Base-by-base conservation (phyloP, 2,329 filamentous ascomycete species). In the Cladophialophora carrionii region DNA sequence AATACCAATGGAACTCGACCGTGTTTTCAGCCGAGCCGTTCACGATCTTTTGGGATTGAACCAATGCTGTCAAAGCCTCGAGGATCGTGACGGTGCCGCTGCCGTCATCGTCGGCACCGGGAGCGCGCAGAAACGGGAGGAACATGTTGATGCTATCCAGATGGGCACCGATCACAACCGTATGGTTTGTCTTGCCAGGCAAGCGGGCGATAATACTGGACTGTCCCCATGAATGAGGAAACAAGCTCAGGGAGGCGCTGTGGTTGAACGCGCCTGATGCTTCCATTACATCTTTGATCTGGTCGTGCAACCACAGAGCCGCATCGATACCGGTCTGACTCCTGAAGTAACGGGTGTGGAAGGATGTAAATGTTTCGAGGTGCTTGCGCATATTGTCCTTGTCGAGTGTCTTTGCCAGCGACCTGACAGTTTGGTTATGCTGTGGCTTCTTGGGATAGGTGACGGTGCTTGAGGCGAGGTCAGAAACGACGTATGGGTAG, bases 1-100 rank as follows among this genome's bases (percentile, higher is more conserved):
- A 91, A 80, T 96, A 96, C 92, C 92, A 96, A 79, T 97, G 93
- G 78, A 98, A 98, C 80, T 98, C 94, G 71, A 99, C 83, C 0
- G 92, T 96, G 79, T 97, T 97, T 65, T 86, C 78, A 3, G 88
- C 88, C 70, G 91, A 86, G 68, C 92, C 92, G 57, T 84, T 79
- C 43, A 88, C 78, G 65, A 96, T 84, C 58, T 88, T 85, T 67
- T 88, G 79, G n/a, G 89, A 89, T 71, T 85, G 84, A 62, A 97
- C 84, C 7, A 98, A 83, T 51, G 91, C 89, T 41, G 92, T 87
- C 74, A 99, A 85, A 2, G 92, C 91, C 79, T 99, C 94, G 60
- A 98, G 86, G 71, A 96, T 98, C 9, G 94, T 98, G 22, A 98
- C 92, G 1, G 92, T 95, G 63, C 92, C 92, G 71, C 90, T 92